These are phyloP conservation scores for Pseudocercospora fuligena DNA, from an alignment of 2,329 filamentous ascomycete species.

Conservation along the genomic window DNA sequence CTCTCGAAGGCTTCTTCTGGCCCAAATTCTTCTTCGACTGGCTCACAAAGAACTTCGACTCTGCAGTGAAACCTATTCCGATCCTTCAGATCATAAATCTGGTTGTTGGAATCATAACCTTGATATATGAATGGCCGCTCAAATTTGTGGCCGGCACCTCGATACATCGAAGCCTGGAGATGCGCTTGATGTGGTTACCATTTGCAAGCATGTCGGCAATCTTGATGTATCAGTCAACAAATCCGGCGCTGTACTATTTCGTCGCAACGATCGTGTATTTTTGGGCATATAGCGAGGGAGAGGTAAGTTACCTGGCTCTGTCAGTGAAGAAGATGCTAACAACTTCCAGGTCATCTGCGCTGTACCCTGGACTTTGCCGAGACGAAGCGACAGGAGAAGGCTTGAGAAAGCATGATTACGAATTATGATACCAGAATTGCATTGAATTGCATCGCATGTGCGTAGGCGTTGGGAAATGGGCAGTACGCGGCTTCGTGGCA, in stretches of 20 bases:
- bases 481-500: not conserved
- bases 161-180: slow-evolving; percentile 86
- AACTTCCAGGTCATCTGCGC: slow-evolving; percentile 51
- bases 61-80: slow-evolving; percentile 83
- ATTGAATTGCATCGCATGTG: slow-evolving; percentile 9
- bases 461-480: not conserved
- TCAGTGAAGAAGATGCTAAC: slow-evolving; percentile 6
- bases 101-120: slow-evolving; percentile 73
- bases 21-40: slow-evolving; percentile 99
- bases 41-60: slow-evolving; percentile 85
- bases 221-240: slow-evolving; percentile 89
- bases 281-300: slow-evolving; percentile 96
- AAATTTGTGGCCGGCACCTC: slow-evolving; percentile 74
- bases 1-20: slow-evolving; percentile 92
- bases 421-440: slow-evolving; percentile 1
- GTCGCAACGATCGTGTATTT: slow-evolving; percentile 88
- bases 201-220: slow-evolving; percentile 74
- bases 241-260: slow-evolving; percentile 89
- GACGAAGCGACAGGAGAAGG: slow-evolving; percentile 41
- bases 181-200: slow-evolving; percentile 80
- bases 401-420: slow-evolving; percentile 34
- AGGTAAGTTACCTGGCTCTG: slow-evolving; percentile 64
- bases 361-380: slow-evolving; percentile 57
- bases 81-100: slow-evolving; percentile 90
- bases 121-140: slow-evolving; percentile 92